Base-by-base conservation (phyloP, 257 asterid genomes). In the Orobanche coerulescens region DNA sequence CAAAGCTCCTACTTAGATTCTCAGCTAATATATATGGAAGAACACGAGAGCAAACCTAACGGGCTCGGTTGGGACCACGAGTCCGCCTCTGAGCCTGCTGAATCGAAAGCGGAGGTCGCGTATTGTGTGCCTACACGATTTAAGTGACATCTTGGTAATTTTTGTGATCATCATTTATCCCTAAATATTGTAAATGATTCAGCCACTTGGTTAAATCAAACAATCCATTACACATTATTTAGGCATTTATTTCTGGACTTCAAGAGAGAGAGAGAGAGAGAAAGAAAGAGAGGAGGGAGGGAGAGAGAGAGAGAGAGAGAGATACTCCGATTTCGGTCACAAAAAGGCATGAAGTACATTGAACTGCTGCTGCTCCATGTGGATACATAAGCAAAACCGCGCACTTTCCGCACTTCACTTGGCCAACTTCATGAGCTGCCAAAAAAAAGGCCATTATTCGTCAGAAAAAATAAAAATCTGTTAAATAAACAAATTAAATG, bases 391-490 rank as follows among this genome's bases (percentile, higher is more conserved):
- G 94, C 82, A 92, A 68, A 65, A 78, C 77, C 10, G 73, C 33
- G 63, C 98, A 92, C 18, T 87, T 82, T 49, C 87, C 90, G 23
- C 98, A 92, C 53, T 78, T 79, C 1, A 92, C 94, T 81, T 84
- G 96, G 30, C 98, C 96, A 12, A 92, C 78, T 71, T 92, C 87
- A 67, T 86, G 82, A 31, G 82, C 98, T 92, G 86, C 75, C 7
- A 68, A 49, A 62, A 31, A 19, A 26, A 58, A 40, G 50, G 34
- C 42, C 1, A 5, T 7, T 18, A 14, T 22, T 36, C 10, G 44
- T 23, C 7, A 13, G n/a, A 11, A 24, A 23, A 18, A 18, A 4
- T 7, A 10, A 6, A 44, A 33, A 63, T 16, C 48, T 59, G 49
- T 43, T 44, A 37, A 47, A 46, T 19, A 46, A 47, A 20, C 2